A percentile compares a stretch with the other conserved stretches of the same genome.
These are phyloP conservation scores for Linum lewisii DNA, from an alignment of 345 rosid genomes.

Conservation along the genomic window DNA sequence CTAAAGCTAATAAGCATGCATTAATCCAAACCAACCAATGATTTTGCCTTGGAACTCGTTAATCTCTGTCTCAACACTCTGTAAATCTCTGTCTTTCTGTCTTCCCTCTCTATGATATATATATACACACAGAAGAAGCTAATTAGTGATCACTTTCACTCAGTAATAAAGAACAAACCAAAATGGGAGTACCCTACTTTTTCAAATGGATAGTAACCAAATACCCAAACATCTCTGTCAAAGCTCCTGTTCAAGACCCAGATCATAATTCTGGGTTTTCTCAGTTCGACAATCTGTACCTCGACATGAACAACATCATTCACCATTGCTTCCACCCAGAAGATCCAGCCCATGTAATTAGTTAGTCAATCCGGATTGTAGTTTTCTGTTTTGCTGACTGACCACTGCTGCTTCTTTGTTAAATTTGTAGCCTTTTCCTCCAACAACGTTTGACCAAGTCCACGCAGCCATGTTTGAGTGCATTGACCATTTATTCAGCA, in stretches of 20 bases:
- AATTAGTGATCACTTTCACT: too few relatives aligned
- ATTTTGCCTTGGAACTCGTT: too few relatives aligned
- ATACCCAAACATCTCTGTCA: constrained; percentile 16
- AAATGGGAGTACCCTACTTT: constrained; percentile 27
- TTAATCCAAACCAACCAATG: too few relatives aligned
- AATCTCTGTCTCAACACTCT: too few relatives aligned
- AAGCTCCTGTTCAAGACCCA: constrained; percentile 7
- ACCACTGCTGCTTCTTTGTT: too few relatives aligned
- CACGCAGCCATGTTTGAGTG: constrained; percentile 13
- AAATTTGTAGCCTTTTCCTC: constrained; percentile 9
- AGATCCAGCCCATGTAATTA: not conserved
- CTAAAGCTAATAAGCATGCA: too few relatives aligned
- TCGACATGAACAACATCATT: constrained; percentile 27
- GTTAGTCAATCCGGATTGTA: not conserved
- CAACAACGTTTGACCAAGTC: constrained; percentile 16
- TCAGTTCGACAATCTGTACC: constrained; percentile 23
- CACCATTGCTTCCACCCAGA: constrained; percentile 33
- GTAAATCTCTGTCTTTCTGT: too few relatives aligned
- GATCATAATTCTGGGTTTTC: constrained; percentile 21
- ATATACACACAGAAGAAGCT: too few relatives aligned
- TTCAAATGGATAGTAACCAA: constrained; percentile 23
- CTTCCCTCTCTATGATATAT: too few relatives aligned
- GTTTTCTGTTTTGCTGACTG: not conserved
- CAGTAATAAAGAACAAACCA: too few relatives aligned
- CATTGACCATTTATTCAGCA: constrained; percentile 17